Evolutionary conservation across 768 basidiomycete species (phyloP), one percentile per base, ranked within the genome.

Genomic region (Auriscalpium microsporum): DNA sequence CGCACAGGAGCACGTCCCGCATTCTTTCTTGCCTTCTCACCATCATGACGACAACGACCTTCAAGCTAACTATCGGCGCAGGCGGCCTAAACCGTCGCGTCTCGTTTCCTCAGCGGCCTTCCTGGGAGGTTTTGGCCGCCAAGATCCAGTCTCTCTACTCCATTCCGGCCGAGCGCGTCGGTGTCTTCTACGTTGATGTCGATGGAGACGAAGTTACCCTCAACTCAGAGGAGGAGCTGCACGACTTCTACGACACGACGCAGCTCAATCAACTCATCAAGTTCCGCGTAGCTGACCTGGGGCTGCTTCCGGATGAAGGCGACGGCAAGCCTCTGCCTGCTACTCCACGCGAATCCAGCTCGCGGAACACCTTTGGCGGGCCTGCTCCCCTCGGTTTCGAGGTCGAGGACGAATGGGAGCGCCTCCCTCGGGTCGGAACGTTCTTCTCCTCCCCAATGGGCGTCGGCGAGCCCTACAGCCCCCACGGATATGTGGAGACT

Each of bases 161-260:
- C 46, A 83, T 91, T 42, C 78, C 85, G 3, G 53, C 69, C 53
- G 77, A 78, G 55, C 75, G 76, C 51, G 71, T 90, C 51, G 86
- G 75, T 2, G 82, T 87, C 36, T 82, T 84, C 35, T 91, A 92
- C 67, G 57, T 83, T 49, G 90, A 92, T 67, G 65, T 67, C 35
- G 88, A 91, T 63, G 77, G 79, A 40, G 90, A 91, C 64, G 80
- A 84, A 57, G 81, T 92, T 58, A 90, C 88, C 10, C 73, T 90
- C 55, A 87, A 80, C 68, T 81, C 88, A 4, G 75, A 88, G 53
- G 83, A 83, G 36, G 90, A 92, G 67, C 78, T 91, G n/a, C 76
- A 78, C 53, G 87, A 90, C 56, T 87, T 78, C 65, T 90, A 86
- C 65, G 63, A 65, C 33, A 71, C 56, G 54, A 68, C 59, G 58